Evolutionary conservation across 169 alveolate species (phyloP).

Genomic region (Eimeria maxima): DNA sequence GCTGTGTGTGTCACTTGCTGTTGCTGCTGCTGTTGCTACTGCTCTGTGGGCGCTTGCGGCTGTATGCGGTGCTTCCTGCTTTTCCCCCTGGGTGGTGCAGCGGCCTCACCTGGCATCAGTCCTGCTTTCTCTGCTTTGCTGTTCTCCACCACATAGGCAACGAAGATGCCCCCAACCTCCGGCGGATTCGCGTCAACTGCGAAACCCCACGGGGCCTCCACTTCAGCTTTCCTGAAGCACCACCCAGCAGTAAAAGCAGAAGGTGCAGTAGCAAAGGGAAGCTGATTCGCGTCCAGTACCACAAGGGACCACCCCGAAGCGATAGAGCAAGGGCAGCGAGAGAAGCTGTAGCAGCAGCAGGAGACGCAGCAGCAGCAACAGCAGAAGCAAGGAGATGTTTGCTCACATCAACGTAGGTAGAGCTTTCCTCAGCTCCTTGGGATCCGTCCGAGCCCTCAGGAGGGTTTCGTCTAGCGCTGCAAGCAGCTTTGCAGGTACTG

Average conservation of each 20-base stretch:
- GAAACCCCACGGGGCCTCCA: slow-evolving; percentile 77
- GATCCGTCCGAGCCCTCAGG: not conserved
- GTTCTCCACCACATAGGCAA: slow-evolving; percentile 78
- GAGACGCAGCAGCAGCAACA: not conserved
- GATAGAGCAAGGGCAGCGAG: not conserved
- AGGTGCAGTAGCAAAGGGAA: not conserved
- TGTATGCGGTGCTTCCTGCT: not conserved
- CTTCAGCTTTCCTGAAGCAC: slow-evolving; percentile 29
- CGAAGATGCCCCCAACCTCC: slow-evolving; percentile 61
- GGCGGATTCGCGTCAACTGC: slow-evolving; percentile 72
- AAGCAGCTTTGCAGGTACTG: slow-evolving; percentile 4
- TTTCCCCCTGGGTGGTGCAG: not conserved
- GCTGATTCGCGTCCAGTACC: not conserved
- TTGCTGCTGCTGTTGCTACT: not conserved
- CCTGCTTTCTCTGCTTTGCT: slow-evolving; percentile 78
- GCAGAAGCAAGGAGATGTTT: not conserved
- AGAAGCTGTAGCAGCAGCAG: slow-evolving; percentile 17
- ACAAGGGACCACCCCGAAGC: not conserved
- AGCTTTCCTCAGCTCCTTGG: slow-evolving; percentile 22
- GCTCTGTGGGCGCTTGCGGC: not conserved
- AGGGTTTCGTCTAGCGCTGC: slow-evolving; percentile 22
- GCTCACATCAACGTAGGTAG: slow-evolving; percentile 43
- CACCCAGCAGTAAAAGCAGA: not conserved
- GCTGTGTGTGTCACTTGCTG: not conserved
- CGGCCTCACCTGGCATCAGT: slow-evolving; percentile 40